Evolutionary conservation across 768 basidiomycete species (phyloP).

Genomic region (Krasilnikovozyma curviuscula): DNA sequence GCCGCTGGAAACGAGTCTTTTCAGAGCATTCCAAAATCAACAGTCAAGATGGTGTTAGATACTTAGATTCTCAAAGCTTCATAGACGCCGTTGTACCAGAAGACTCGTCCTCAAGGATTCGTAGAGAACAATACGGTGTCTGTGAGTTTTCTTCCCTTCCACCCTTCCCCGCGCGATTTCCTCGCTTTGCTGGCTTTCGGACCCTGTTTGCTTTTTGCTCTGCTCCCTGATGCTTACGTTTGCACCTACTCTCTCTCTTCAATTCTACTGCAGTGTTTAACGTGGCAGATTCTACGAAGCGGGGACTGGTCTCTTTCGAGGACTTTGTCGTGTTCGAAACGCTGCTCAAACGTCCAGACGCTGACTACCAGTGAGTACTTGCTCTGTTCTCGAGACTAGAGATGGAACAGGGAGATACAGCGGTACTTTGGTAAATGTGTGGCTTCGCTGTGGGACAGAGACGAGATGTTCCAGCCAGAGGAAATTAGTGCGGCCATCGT

Average conservation of each 20-base stretch:
- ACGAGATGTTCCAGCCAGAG: too few relatives aligned
- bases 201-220: not conserved
- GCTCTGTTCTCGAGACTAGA: too few relatives aligned
- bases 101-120: slow-evolving; percentile 57
- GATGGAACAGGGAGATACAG: too few relatives aligned
- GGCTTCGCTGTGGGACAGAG: too few relatives aligned
- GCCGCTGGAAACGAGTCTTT: not conserved
- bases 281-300: slow-evolving; percentile 21
- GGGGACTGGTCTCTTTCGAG: slow-evolving; percentile 44
- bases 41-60: slow-evolving; percentile 33
- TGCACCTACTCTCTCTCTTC: not conserved
- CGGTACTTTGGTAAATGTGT: too few relatives aligned
- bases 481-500: too few relatives aligned
- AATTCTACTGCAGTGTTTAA: slow-evolving; percentile 20
- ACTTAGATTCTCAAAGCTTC: slow-evolving; percentile 68
- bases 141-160: slow-evolving; percentile 42
- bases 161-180: not conserved
- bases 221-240: not conserved
- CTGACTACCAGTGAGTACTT: too few relatives aligned
- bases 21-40: not conserved
- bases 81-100: slow-evolving; percentile 86
- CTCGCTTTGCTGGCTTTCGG: too few relatives aligned
- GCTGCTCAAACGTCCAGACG: too few relatives aligned
- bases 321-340: slow-evolving; percentile 95
- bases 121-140: slow-evolving; percentile 68